Conservation (phyloP, 2,329 filamentous ascomycete species). For the Rhynchosporium secalis region DNA sequence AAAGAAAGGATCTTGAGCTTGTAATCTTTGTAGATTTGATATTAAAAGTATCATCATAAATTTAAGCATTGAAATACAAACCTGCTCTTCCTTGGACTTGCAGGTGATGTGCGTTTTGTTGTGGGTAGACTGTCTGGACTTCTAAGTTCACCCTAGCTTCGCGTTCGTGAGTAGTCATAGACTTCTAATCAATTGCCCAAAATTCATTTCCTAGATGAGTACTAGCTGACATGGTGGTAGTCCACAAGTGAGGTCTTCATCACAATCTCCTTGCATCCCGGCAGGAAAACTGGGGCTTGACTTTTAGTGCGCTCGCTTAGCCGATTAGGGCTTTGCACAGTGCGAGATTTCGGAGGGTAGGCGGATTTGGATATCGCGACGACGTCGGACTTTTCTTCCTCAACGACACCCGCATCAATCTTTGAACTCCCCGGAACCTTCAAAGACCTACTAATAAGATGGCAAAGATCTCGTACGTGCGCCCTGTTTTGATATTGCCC, state of each 20-base stretch:
- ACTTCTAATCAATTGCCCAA: no score
- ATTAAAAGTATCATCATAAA: background rate
- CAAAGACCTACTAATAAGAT: conserved; percentile 52
- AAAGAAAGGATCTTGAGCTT: background rate
- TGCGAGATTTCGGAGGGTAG: background rate
- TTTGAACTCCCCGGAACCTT: conserved; percentile 33
- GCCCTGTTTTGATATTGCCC: conserved; percentile 7
- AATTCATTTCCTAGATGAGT: no score
- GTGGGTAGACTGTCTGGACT: no score
- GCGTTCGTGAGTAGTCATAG: no score
- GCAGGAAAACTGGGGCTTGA: background rate
- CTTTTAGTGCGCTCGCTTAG: conserved; percentile 34
- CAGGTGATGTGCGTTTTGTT: background rate
- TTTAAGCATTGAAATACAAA: background rate
- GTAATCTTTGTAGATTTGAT: background rate
- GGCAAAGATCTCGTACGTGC: conserved; percentile 64
- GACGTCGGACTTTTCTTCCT: conserved; percentile 22
- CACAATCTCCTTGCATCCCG: background rate
- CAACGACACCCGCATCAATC: conserved; percentile 30
- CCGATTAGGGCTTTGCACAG: conserved; percentile 32
- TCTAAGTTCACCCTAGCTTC: no score
- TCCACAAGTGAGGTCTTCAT: no score
- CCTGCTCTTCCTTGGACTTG: background rate
- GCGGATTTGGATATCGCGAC: conserved; percentile 16
- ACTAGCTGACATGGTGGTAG: no score